Base-by-base conservation (phyloP, 1,284 basidiomycete species). In the Fomitopsis palustris region DNA sequence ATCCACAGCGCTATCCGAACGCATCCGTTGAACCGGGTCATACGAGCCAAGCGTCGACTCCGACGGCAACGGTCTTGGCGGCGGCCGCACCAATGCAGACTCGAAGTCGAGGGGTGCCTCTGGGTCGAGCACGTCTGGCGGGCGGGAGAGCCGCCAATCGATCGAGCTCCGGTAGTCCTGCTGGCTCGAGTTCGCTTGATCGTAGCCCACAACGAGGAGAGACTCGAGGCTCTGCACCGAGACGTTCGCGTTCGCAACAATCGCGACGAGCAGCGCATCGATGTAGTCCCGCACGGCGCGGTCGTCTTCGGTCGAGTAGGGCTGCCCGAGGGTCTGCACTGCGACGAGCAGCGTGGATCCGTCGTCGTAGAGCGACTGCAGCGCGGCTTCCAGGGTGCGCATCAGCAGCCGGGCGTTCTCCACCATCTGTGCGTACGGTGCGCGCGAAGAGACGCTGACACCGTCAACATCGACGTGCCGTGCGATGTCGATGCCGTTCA, bases 381-480 rank as follows among this genome's bases (percentile, higher is more conserved):
- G 73, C 3, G 81, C 76, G 0, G 79, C 76, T 71, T 93, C 91
- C 42, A 93, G 73, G 1, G 79, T 84, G 42, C 90, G 83, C 21
- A 90, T 78, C n/a, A 90, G 77, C 12, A 77, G 64, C 21, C 86
- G 80, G 21, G 88, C 90, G 58, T 79, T 83, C 35, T 83, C 82
- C 4, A 93, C 85, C 19, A 83, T 83, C 63, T 84, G 79, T 29
- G 78, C 69, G 67, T 92, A 92, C 25, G 77, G 70, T 42, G 81
- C 75, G 61, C 80, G 77, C 12, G 75, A 61, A 29, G 84, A 80
- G 58, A 81, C 76, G 21, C 78, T 79, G 63, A 90, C 80, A 17
- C 88, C 87, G 65, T 93, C 91, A 59, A 92, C 82, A 62, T 91
- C 89, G 55, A 92, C 83, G 69, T 90, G 85, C 42, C 83, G 81